These are phyloP conservation scores for Neocucurbitaria cava DNA, from an alignment of 2,329 filamentous ascomycete genomes.

Conservation along the genomic window DNA sequence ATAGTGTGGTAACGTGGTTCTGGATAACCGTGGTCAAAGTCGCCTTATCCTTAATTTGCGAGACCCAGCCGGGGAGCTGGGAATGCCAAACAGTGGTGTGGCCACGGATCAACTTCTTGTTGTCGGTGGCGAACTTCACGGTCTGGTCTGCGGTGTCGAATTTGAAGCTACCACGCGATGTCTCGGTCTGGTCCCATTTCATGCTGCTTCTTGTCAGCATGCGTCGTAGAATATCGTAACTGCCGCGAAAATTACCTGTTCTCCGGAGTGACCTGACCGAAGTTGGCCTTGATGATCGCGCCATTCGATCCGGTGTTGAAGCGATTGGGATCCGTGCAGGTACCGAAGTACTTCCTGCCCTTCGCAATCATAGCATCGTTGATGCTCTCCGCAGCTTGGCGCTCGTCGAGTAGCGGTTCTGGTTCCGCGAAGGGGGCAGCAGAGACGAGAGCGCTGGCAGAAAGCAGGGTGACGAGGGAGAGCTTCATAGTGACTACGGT, in stretches of 20 bases:
- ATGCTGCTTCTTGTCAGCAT: conserved; percentile 53
- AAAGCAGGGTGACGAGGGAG: conserved; percentile 35
- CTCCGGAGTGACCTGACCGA: conserved; percentile 71
- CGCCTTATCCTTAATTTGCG: conserved; percentile 59
- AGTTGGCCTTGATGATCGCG: conserved; percentile 67
- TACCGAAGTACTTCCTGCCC: conserved; percentile 73
- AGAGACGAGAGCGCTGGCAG: conserved; percentile 35
- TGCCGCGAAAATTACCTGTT: conserved; percentile 53
- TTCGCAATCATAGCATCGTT: conserved; percentile 65
- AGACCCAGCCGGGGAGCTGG: conserved; percentile 64
- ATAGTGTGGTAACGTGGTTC: conserved; percentile 66
- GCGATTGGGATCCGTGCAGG: conserved; percentile 62
- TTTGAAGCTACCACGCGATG: conserved; percentile 51
- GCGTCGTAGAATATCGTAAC: not conserved
- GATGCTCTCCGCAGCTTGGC: conserved; percentile 56
- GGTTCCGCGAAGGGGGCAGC: conserved; percentile 38
- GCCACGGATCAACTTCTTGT: conserved; percentile 67
- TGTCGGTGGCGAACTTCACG: conserved; percentile 63
- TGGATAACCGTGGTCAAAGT: conserved; percentile 65
- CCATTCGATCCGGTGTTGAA: conserved; percentile 61
- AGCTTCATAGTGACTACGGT: conserved; percentile 39
- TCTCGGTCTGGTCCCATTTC: conserved; percentile 70
- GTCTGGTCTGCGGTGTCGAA: conserved; percentile 66
- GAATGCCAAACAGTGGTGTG: conserved; percentile 72
- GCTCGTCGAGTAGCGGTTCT: conserved; percentile 34